Evolutionary conservation across 805 yeast genomes (phyloP), one percentile per base, ranked within the genome.

Genomic region (Hemisphaericaspora nanyangensis): DNA sequence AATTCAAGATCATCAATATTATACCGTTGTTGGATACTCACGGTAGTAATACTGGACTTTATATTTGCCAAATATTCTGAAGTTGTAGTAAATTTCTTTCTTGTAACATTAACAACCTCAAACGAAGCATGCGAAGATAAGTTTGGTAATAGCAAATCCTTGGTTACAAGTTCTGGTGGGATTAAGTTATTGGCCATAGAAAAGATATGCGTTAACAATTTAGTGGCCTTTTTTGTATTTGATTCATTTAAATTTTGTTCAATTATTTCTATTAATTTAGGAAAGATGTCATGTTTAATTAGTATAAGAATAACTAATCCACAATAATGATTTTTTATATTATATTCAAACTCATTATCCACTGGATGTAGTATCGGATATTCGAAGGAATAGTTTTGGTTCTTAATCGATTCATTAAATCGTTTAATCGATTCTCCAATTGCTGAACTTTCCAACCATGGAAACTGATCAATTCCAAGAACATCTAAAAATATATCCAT

Each of bases 401-500:
- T 28, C 12, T 28, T 15, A n/a, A 17, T 7, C 31, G 16, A 24
- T 18, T 37, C 8, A 34, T 42, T 40, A 17, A 41, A 40, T 24
- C 44, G 42, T 7, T 31, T 40, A 2, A 63, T 44, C 7, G 29
- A 44, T 8, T 44, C 59, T 25, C 55, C 62, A 29, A 56, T 54
- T 10, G 40, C 40, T 10, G 57, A 51, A 19, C 40, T 31, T 24
- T 47, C 50, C 15, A 66, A 44, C 82, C 85, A 78, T 0, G 84
- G 76, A 15, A 83, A 59, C 1, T 78, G 66, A 50, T 70, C 69
- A 11, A 86, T 77, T 41, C 81, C 62, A 31, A 93, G 64, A 4
- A 84, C 62, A 50, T 85, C 90, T 31, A 81, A 71, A 29, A 90
- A 68, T 2, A 89, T 68, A 51, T 87, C 95, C 47, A 91, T 63